Evolutionary conservation across 495 filamentous ascomycete species (phyloP), one percentile per base, ranked within the genome.

Genomic region (Aspergillus homomorphus): DNA sequence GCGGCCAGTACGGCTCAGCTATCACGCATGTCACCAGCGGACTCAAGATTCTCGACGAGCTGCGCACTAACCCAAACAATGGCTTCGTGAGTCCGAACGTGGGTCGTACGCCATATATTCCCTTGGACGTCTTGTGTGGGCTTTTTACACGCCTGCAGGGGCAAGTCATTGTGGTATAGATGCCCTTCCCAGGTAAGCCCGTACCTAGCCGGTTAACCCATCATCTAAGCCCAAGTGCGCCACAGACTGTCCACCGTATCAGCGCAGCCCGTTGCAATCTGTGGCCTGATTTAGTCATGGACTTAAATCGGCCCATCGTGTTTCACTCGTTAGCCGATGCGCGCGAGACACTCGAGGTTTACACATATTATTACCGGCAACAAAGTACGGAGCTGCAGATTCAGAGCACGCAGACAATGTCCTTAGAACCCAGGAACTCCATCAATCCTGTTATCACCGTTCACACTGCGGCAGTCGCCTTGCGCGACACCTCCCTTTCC

Each of bases 11-110:
- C 48, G 48, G 23, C 4, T 28, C 48, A 16, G 48, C 48, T 23
- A 51, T 51, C 23, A 51, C 48, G 0, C 48, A 51, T 23, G 30
- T 51, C 48, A 30, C 48, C 48, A 51, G 48, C 48, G 48, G 48
- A 30, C 24, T 51, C 3, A 51, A 51, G 2, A 51, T 51, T n/a
- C 48, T 51, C 48, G 18, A 28, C 14, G 48, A 51, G 48, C 24
- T 51, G 1, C 48, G 48, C 28, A 28, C 46, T 23, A 51, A 18
- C 15, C 12, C 21, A 15, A 16, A 16, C 22, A 21, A n/a, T 15
- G 28, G 0, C 1, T 26, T 22, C 22, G 10, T 16, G 22, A 3
- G 22, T 16, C 15, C 30, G 1, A 28, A 23, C 20, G 15, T 33
- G 16, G 48, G 48, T 18, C 48, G 48, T 18, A 51, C 23, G 14